Evolutionary conservation across 2,329 filamentous ascomycete species (phyloP).

Genomic region (Exophiala lecanii-corni): DNA sequence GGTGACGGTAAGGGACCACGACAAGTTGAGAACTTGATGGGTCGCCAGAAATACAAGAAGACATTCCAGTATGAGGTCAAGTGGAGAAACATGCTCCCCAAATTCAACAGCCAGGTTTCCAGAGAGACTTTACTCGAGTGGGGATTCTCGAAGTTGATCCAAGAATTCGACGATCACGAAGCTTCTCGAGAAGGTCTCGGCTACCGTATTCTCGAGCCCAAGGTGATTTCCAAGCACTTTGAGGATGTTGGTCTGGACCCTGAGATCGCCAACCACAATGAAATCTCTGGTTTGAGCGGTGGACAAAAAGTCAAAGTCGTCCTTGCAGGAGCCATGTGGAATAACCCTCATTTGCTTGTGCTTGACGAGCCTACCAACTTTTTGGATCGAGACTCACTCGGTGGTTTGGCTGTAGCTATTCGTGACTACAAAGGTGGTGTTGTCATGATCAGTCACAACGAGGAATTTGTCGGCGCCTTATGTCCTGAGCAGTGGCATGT

Average conservation of each 20-base stretch:
- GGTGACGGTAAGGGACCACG: constrained; percentile 73
- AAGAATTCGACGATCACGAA: constrained; percentile 98
- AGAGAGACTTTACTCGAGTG: constrained; percentile 82
- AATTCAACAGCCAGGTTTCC: constrained; percentile 87
- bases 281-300: constrained; percentile 91
- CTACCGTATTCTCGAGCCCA: constrained; percentile 87
- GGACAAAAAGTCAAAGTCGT: constrained; percentile 99
- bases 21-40: constrained; percentile 82
- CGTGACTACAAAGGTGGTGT: constrained; percentile 97
- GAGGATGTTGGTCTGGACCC: constrained; percentile 94
- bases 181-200: constrained; percentile 96
- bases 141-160: constrained; percentile 88
- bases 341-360: constrained; percentile 95
- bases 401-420: constrained; percentile 94
- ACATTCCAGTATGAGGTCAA: constrained; percentile 53
- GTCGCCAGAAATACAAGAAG: constrained; percentile 99
- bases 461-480: constrained; percentile 94
- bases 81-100: constrained; percentile 84
- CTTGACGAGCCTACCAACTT: constrained; percentile 99
- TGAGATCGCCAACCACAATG: constrained; percentile 98
- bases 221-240: constrained; percentile 95
- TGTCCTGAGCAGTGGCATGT: constrained; percentile 97
- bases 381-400: constrained; percentile 94
- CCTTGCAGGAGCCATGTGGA: constrained; percentile 94
- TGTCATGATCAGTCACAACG: constrained; percentile 99